Evolutionary conservation across 768 basidiomycete species (phyloP), one percentile per base, ranked within the genome.

Genomic region (Albatrellus ellisii): DNA sequence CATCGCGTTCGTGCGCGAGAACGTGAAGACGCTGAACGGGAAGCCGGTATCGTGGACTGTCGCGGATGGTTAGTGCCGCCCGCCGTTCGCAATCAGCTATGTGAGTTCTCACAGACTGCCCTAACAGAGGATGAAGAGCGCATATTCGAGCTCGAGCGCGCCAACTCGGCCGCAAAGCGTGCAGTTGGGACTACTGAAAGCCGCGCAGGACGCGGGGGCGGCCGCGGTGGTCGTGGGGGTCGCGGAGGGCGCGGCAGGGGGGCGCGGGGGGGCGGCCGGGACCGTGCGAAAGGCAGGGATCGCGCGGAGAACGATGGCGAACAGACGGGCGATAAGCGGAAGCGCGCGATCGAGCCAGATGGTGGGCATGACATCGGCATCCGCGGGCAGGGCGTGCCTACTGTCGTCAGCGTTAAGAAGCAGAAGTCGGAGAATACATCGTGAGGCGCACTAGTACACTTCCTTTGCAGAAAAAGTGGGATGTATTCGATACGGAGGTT

Each of bases 271-370:
- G 12, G 35, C 35, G 35, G 35, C 14, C 15, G 15, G 20, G 22
- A 21, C 34, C 15, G 36, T 33, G 46, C 54, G 35, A 48, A 41
- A 1, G n/a, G 42, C n/a, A 54, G 43, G 31, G 31, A 49, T 21
- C 52, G 41, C 3, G 48, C 45, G 8, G 54, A 47, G 4, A 45
- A 46, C 9, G 51, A 61, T 9, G 49, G 42, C 6, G 74, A 73
- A 31, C 63, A 64, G 45, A 57, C 63, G 1, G 82, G 81, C 22
- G 80, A 80, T 49, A 88, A 88, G 64, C 66, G 84, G 45, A 88
- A 86, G 57, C 72, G 81, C 28, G 76, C 69, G 1, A 66, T 82
- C 0, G 84, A 86, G 54, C 83, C 82, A 1, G 84, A 86, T 52
- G 84, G 83, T 49, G 84, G 79, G 0, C 73, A 77, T 2, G 73